phyloP scores from a whole-genome alignment of 345 rosid genomes.

The Salix brachista region DNA sequence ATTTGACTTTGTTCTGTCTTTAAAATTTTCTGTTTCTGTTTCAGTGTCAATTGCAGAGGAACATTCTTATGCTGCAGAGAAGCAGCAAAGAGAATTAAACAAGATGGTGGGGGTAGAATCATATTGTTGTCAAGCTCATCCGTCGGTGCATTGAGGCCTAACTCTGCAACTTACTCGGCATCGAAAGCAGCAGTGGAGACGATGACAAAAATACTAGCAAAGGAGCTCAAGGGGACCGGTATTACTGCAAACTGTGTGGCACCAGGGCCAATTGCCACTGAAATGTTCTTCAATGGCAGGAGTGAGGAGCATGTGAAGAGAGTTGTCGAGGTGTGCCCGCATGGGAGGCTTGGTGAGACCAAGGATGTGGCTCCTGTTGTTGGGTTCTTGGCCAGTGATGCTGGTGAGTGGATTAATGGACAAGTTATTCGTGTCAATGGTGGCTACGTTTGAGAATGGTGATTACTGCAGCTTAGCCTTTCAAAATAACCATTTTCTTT shows the following conservation, averaged over 20 bases:
- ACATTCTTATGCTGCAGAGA: slow-evolving; percentile 36
- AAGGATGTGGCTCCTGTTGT: slow-evolving; percentile 26
- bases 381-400: slow-evolving; percentile 36
- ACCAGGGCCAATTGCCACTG: slow-evolving; percentile 38
- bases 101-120: slow-evolving; percentile 30
- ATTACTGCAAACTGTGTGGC: slow-evolving; percentile 40
- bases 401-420: slow-evolving; percentile 33
- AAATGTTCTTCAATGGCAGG: slow-evolving; percentile 28
- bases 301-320: slow-evolving; percentile 19
- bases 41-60: slow-evolving; percentile 30
- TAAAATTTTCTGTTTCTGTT: no score
- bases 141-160: slow-evolving; percentile 17
- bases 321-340: slow-evolving; percentile 17
- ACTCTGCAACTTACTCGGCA: slow-evolving; percentile 28
- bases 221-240: slow-evolving; percentile 42
- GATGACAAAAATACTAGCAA: slow-evolving; percentile 30
- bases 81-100: slow-evolving; percentile 24
- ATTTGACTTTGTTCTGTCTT: no score
- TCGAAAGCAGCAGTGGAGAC: slow-evolving; percentile 41
- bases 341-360: slow-evolving; percentile 28
- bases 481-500: no score
- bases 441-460: slow-evolving; percentile 12
- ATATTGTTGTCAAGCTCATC: slow-evolving; percentile 23
- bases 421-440: slow-evolving; percentile 35
- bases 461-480: no score